phyloP scores from a whole-genome alignment of 2,329 filamentous ascomycete species.

The Calonectria pseudoreteaudii region DNA sequence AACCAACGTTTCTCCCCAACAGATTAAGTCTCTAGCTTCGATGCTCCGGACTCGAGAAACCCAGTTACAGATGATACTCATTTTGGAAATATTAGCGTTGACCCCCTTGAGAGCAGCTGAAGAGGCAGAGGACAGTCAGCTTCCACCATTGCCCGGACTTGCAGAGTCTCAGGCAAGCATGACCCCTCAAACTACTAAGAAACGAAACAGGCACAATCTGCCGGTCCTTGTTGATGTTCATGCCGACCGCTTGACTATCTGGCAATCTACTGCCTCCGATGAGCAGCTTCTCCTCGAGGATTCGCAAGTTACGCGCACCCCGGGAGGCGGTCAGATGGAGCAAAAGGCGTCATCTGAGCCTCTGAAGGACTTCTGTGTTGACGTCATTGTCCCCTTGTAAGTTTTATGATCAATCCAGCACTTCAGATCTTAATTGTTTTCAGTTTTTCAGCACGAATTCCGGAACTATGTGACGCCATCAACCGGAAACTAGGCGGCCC shows the following conservation, averaged over 20 bases:
- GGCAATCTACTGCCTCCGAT: constrained; percentile 80
- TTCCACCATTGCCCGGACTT: constrained; percentile 59
- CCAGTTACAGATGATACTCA: constrained; percentile 82
- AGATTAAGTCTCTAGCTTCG: constrained; percentile 72
- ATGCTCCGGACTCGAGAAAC: constrained; percentile 80
- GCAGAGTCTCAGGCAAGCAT: constrained; percentile 46
- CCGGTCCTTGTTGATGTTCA: constrained; percentile 77
- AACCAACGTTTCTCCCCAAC: constrained; percentile 58
- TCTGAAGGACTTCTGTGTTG: constrained; percentile 80
- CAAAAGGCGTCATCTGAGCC: constrained; percentile 67
- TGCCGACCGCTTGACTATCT: constrained; percentile 83
- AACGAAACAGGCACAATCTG: constrained; percentile 72
- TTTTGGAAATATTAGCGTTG: constrained; percentile 80
- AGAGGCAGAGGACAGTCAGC: constrained; percentile 57
- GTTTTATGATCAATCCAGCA: constrained; percentile 40
- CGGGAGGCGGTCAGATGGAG: constrained; percentile 50
- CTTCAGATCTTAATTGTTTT: constrained; percentile 48
- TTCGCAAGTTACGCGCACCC: constrained; percentile 53
- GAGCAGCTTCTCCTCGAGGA: constrained; percentile 64
- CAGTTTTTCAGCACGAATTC: constrained; percentile 81
- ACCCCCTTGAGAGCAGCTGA: constrained; percentile 63
- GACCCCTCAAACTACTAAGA: constrained; percentile 56
- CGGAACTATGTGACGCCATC: constrained; percentile 75
- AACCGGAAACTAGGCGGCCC: constrained; percentile 84
- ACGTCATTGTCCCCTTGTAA: constrained; percentile 84